Evolutionary conservation across 176 grass and related monocot genomes (phyloP).

Genomic region (barley (Hordeum vulgare)): DNA sequence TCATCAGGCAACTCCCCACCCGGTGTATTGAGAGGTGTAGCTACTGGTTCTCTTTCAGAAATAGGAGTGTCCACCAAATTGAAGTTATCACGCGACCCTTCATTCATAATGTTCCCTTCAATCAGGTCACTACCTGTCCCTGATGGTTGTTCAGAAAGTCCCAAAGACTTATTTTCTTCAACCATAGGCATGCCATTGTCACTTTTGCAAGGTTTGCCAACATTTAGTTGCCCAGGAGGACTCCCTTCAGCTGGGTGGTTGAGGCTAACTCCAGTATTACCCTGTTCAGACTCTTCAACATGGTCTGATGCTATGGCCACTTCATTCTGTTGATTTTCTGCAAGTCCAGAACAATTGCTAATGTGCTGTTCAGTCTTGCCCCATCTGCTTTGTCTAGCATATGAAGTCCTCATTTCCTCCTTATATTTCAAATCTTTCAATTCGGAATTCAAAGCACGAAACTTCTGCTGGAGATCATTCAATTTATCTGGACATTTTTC

Average conservation of each 20-base stretch:
- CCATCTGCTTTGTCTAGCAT: constrained; percentile 42
- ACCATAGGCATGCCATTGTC: constrained; percentile 16
- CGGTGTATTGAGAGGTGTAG: constrained; percentile 13
- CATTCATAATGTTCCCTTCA: constrained; percentile 11
- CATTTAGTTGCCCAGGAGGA: constrained; percentile 19
- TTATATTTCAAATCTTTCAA: constrained; percentile 76
- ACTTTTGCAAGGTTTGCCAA: constrained; percentile 12
- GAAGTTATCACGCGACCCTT: constrained; percentile 25
- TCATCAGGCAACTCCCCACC: constrained; percentile 47
- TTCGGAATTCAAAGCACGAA: constrained; percentile 55
- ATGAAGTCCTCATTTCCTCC: constrained; percentile 41
- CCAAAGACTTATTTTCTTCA: constrained; percentile 38
- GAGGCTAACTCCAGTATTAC: constrained; percentile 40
- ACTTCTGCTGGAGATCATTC: constrained; percentile 82
- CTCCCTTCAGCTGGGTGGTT: constrained; percentile 33
- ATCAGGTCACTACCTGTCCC: constrained; percentile 14
- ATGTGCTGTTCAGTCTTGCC: constrained; percentile 43
- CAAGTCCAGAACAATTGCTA: constrained; percentile 21
- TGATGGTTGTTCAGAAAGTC: constrained; percentile 26
- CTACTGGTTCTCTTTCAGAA: constrained; percentile 5
- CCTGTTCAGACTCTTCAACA: constrained; percentile 34
- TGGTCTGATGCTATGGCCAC: constrained; percentile 14
- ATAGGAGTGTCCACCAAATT: constrained; percentile 4
- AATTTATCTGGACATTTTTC: constrained; percentile 85
- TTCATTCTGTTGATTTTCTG: constrained; percentile 34